Conservation (phyloP, 1,139 yeast genomes). For the Casaregolazyma lundiana region DNA sequence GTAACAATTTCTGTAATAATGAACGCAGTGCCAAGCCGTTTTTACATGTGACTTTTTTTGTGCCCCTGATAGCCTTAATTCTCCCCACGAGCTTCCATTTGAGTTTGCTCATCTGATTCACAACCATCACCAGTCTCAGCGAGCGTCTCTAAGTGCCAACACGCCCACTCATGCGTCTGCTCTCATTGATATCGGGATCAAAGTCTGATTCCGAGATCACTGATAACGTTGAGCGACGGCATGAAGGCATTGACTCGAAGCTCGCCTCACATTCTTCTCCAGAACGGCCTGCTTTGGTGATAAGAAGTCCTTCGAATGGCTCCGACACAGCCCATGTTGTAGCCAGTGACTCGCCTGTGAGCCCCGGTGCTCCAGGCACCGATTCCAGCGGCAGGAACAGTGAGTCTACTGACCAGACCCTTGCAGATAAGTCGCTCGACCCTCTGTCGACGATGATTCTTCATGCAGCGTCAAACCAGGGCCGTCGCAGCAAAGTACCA, state of each 20-base stretch:
- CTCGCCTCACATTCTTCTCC: too few relatives aligned
- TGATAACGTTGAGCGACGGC: background rate
- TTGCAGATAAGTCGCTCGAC: slow-evolving; percentile 6
- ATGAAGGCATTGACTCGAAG: background rate
- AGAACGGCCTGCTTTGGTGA: background rate
- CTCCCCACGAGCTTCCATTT: too few relatives aligned
- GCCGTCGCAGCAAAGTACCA: background rate
- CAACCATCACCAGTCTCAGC: too few relatives aligned
- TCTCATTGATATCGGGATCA: background rate
- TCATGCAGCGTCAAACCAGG: slow-evolving; percentile 4
- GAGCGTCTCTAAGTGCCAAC: too few relatives aligned
- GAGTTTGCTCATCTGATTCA: too few relatives aligned
- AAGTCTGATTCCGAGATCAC: background rate
- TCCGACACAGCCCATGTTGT: background rate
- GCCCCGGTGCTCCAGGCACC: background rate
- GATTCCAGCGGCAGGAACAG: background rate
- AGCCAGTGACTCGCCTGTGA: background rate
- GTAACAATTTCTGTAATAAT: too few relatives aligned
- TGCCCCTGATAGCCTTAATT: too few relatives aligned
- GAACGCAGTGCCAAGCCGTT: too few relatives aligned
- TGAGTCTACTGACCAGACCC: background rate
- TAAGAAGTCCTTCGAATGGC: background rate
- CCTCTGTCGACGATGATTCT: slow-evolving; percentile 12
- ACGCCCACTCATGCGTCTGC: background rate
- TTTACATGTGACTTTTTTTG: too few relatives aligned